These are phyloP conservation scores for Pichia nakasei DNA, from an alignment of 805 yeast species.

Conservation along the genomic window DNA sequence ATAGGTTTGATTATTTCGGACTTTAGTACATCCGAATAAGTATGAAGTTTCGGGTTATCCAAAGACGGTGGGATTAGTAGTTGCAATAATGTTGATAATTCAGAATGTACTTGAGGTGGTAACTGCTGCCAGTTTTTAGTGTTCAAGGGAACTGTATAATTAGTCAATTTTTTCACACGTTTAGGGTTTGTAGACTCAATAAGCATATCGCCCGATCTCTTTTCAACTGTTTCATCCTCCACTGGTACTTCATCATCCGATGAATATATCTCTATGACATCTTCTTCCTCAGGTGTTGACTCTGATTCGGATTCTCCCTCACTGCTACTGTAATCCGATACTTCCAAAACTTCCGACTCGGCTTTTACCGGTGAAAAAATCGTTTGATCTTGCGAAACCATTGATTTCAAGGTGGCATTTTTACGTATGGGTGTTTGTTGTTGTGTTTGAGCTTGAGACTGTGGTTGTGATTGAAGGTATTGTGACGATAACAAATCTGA, in stretches of 20 bases:
- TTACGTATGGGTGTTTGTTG: slow-evolving; percentile 3
- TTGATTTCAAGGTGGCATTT: slow-evolving; percentile 5
- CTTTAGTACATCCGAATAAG: slow-evolving; percentile 8
- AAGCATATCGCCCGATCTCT: not conserved
- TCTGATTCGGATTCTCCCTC: not conserved
- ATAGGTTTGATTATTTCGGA: slow-evolving; percentile 17
- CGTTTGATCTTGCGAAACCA: slow-evolving; percentile 8
- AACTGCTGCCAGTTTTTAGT: slow-evolving; percentile 8
- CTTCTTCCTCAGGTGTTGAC: slow-evolving; percentile 4
- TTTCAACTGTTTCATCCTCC: not conserved
- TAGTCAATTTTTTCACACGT: not conserved
- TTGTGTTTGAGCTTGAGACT: not conserved
- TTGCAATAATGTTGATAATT: slow-evolving; percentile 5
- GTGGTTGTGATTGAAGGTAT: slow-evolving; percentile 4
- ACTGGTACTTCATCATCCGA: not conserved
- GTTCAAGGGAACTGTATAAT: slow-evolving; percentile 5
- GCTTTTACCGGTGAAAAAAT: slow-evolving; percentile 11
- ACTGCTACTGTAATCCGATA: not conserved
- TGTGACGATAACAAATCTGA: slow-evolving; percentile 6
- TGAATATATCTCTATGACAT: not conserved
- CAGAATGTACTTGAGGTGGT: slow-evolving; percentile 1
- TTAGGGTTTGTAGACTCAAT: not conserved
- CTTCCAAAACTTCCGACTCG: not conserved
- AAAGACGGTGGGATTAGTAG: slow-evolving; percentile 6
- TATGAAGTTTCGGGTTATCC: not conserved